Evolutionary conservation across 176 grass and related monocot genomes (phyloP), one percentile per base, ranked within the genome.

Genomic region (Lolium multiflorum): DNA sequence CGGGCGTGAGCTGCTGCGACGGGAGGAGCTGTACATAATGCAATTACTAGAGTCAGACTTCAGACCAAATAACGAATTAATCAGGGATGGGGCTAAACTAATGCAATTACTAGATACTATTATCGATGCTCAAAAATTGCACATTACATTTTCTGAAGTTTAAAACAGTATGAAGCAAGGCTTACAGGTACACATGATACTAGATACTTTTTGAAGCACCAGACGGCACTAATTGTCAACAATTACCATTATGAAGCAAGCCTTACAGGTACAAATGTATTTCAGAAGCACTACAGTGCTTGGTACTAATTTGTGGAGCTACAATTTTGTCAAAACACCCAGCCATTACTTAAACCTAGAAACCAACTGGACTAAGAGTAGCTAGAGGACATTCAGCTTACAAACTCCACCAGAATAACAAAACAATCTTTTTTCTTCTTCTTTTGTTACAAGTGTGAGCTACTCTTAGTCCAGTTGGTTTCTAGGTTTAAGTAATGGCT

Each of bases 391-490:
- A 28, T 60, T 56, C 26, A 70, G 59, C 80, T 84, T 39, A 77
- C 51, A 75, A 39, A 50, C 83, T 87, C 62, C 37, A 80, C 46
- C 35, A 16, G 9, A 77, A 77, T 26, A 51, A 81, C 11, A n/a
- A 65, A 83, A 81, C 43, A 76, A 77, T 54, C 35, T 35, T 35
- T 35, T 35, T 35, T 74, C 2, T 35, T 15, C 50, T 52, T 31
- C 22, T 82, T 37, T 57, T 43, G 55, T 78, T 84, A 88, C 87
- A 64, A 54, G 62, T 31, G 77, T 56, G 71, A 78, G 58, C 31
- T 76, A 49, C 41, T 78, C 25, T 43, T 43, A 21, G 21, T 41
- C 71, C 10, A 79, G 51, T 81, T 44, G 15, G 22, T 79, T 82
- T 78, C 20, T 84, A 48, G 61, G 54, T 67, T 74, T 31, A 24